Evolutionary conservation across 495 filamentous ascomycete species (phyloP), one percentile per base, ranked within the genome.

Genomic region (Chaetomium fimeti): DNA sequence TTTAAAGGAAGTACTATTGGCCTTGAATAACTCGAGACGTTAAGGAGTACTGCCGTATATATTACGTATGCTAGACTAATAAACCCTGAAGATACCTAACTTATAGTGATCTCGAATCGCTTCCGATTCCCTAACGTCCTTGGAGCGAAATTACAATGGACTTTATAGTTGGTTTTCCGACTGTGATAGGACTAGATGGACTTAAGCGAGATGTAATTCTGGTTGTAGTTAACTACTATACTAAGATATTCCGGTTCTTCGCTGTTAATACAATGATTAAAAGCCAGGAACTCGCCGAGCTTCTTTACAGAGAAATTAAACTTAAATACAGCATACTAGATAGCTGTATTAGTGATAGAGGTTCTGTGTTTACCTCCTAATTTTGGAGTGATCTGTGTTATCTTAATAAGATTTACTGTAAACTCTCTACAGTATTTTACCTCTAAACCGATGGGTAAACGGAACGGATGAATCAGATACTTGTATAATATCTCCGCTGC

Each of bases 161-260:
- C 22, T 57, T 43, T 28, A 57, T 32, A 7, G 28, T 45, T 13
- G 38, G 55, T 27, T 45, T 57, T 45, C 55, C 28, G 2, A 1
- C 20, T 16, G 22, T 57, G 9, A 57, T 27, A 22, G 9, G 4
- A 2, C 11, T 1, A 16, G 12, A 29, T 11, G 9, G 38, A 5
- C 16, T 5, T 0, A 38, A 57, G 20, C 25, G 27, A 16, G 38
- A 57, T 28, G 36, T 20, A 18, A 45, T 57, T 27, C 55, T 57
- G 1, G 36, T 57, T 2, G 13, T 57, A 4, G 20, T 57, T 0
- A 22, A 57, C 13, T 13, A 22, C 11, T 57, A 27, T n/a, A 57
- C 38, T 2, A 57, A 57, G 11, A 57, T 57, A 15, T 43, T 15
- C 8, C 20, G 55, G 4, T 57, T 57, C 28, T 57, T 57, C 13